Evolutionary conservation across 495 filamentous ascomycete genomes (phyloP).

Genomic region (Penicillium dipodomyicola): DNA sequence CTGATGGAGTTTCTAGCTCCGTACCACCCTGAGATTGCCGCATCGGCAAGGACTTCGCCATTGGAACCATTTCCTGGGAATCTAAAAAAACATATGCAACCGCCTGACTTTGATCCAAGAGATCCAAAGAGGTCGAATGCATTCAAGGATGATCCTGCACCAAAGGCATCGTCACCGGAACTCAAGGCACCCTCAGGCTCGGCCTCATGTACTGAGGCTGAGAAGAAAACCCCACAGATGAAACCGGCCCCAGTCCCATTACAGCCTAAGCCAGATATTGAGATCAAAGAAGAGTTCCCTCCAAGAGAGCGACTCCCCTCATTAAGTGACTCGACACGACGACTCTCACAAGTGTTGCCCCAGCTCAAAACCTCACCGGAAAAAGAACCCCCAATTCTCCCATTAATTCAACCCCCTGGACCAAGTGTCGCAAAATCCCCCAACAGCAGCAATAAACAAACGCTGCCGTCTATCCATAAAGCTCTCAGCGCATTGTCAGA

Average conservation of each 20-base stretch:
- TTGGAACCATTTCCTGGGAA: constrained; percentile 18
- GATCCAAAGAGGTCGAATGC: background rate
- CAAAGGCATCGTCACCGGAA: background rate
- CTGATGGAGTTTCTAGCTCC: constrained; percentile 48
- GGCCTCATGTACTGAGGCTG: background rate
- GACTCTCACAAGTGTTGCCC: constrained; percentile 1
- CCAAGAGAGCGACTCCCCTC: constrained; percentile 3
- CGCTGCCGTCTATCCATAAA: constrained; percentile 45
- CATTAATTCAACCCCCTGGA: constrained; percentile 16
- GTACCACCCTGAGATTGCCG: constrained; percentile 46
- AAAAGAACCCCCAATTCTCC: constrained; percentile 13
- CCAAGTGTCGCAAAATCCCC: constrained; percentile 37
- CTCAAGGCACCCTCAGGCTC: background rate
- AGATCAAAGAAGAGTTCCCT: constrained; percentile 2
- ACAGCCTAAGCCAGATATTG: background rate
- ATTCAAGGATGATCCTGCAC: background rate
- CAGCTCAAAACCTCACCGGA: constrained; percentile 9
- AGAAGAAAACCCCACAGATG: background rate
- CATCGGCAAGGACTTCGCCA: constrained; percentile 23
- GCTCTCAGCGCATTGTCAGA: constrained; percentile 33
- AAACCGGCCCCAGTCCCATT: background rate
- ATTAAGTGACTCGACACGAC: background rate
- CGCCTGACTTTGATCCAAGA: constrained; percentile 1
- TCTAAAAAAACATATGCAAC: constrained; percentile 4
- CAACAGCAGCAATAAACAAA: constrained; percentile 36